Conservation (phyloP, 1,284 basidiomycete genomes). For the Sanguinoderma infundibulare region DNA sequence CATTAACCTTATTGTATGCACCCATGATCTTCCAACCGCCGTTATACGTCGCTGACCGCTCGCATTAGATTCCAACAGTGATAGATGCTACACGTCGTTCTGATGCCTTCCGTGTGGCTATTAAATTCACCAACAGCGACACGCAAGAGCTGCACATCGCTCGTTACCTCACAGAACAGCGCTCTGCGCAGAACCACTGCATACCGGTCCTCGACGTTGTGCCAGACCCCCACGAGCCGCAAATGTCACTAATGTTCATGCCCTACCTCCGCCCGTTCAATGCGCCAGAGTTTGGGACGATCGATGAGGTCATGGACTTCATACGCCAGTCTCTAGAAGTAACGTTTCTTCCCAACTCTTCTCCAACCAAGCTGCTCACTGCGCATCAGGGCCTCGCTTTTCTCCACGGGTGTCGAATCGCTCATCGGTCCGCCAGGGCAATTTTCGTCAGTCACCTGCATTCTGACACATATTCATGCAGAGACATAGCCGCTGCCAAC, state of each 20-base stretch:
- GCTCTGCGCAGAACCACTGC: slow-evolving; percentile 20
- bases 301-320: slow-evolving; percentile 35
- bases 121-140: slow-evolving; percentile 23
- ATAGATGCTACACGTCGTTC: slow-evolving; percentile 30
- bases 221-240: slow-evolving; percentile 18
- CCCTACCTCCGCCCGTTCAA: slow-evolving; percentile 31
- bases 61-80: slow-evolving; percentile 6
- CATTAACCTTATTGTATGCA: not conserved
- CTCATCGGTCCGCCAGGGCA: slow-evolving; percentile 27
- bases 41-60: not conserved
- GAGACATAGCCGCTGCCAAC: slow-evolving; percentile 33
- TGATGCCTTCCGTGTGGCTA: slow-evolving; percentile 23
- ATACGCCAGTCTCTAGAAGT: slow-evolving; percentile 33
- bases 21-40: not conserved
- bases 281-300: slow-evolving; percentile 24
- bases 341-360: not conserved
- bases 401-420: slow-evolving; percentile 30
- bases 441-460: not conserved
- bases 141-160: slow-evolving; percentile 17
- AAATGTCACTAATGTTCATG: slow-evolving; percentile 27
- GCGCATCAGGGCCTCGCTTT: slow-evolving; percentile 30
- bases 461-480: no score
- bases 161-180: slow-evolving; percentile 5
- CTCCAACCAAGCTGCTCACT: not conserved
- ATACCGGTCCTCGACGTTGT: slow-evolving; percentile 26